phyloP scores from a whole-genome alignment of 495 filamentous ascomycete species.

The Hypoxylon intermedium region DNA sequence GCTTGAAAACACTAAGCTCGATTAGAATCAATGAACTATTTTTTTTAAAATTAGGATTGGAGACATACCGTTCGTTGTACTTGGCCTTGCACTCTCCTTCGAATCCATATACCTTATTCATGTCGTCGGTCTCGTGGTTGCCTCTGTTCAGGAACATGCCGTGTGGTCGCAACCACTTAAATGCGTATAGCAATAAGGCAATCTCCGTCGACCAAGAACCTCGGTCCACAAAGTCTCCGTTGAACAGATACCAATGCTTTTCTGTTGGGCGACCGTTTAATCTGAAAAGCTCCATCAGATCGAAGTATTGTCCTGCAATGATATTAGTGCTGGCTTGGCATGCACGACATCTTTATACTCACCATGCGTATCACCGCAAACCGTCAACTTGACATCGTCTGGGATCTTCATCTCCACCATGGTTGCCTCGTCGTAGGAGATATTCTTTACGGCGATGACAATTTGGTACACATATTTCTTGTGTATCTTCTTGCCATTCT shows the following conservation, averaged over 20 bases:
- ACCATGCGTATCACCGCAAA: slow-evolving; percentile 98
- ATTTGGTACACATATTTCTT: slow-evolving; percentile 98
- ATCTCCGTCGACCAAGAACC: slow-evolving; percentile 98
- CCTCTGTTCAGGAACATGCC: slow-evolving; percentile 96
- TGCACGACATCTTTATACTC: slow-evolving; percentile 33
- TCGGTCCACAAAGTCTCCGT: slow-evolving; percentile 98
- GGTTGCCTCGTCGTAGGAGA: slow-evolving; percentile 90
- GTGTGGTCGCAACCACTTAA: slow-evolving; percentile 92
- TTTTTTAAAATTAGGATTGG: neutral
- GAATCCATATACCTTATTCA: slow-evolving; percentile 99
- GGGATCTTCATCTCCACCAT: slow-evolving; percentile 94
- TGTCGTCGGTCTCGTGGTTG: slow-evolving; percentile 99
- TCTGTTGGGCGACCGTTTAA: slow-evolving; percentile 84
- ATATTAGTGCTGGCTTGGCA: slow-evolving; percentile 24
- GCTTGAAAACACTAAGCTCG: slow-evolving; percentile 73
- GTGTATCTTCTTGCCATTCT: slow-evolving; percentile 91
- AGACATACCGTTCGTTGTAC: slow-evolving; percentile 78
- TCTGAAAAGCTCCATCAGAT: slow-evolving; percentile 94
- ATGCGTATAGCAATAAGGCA: slow-evolving; percentile 89
- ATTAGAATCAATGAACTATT: slow-evolving; percentile 27
- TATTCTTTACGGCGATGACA: slow-evolving; percentile 82
- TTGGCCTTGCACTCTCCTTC: slow-evolving; percentile 98
- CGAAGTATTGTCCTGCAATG: slow-evolving; percentile 87
- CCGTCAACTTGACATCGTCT: slow-evolving; percentile 79
- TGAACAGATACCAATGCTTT: slow-evolving; percentile 94